A percentile compares a stretch with the other conserved stretches of the same genome.
Conservation (phyloP, 768 basidiomycete species). For the Amanita muscaria region DNA sequence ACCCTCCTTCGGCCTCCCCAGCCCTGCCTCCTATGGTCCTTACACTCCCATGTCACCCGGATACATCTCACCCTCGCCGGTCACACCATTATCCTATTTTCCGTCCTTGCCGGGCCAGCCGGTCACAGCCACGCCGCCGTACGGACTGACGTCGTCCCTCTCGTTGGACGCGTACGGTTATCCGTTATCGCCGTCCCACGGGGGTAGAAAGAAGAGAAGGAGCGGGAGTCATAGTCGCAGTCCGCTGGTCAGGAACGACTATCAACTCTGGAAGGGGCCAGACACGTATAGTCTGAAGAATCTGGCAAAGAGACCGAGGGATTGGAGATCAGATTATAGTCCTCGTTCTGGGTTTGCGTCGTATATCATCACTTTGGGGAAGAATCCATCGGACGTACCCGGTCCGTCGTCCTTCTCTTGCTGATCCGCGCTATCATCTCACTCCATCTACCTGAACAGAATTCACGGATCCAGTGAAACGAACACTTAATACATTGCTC, state of each 20-base stretch:
- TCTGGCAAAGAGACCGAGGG: conserved; percentile 29
- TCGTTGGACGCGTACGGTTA: conserved; percentile 2
- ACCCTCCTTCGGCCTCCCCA: not conserved
- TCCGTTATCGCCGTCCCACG: not conserved
- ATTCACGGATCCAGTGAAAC: conserved; percentile 23
- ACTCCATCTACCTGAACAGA: conserved; percentile 10
- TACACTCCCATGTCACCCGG: conserved; percentile 13
- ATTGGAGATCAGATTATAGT: conserved; percentile 36
- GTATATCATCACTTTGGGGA: conserved; percentile 21
- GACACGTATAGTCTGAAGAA: conserved; percentile 26
- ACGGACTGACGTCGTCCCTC: conserved; percentile 8
- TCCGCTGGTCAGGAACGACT: conserved; percentile 11
- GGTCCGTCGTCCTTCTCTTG: conserved; percentile 16
- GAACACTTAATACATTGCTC: conserved; percentile 23
- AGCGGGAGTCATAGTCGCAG: conserved; percentile 14
- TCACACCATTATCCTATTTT: not conserved
- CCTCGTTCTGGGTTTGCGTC: conserved; percentile 19
- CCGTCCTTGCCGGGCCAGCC: conserved; percentile 14
- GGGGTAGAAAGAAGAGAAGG: conserved; percentile 12
- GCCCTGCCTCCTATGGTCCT: conserved; percentile 12
- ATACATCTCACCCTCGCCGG: not conserved
- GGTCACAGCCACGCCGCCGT: conserved; percentile 14
- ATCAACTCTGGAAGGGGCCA: conserved; percentile 5
- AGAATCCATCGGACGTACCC: conserved; percentile 23
- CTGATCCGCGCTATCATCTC: not conserved